Percentiles rank a stretch among this genome's conserved stretches.
Evolutionary conservation across 2,329 filamentous ascomycete species (phyloP).

Genomic region (Pseudocercospora musae): DNA sequence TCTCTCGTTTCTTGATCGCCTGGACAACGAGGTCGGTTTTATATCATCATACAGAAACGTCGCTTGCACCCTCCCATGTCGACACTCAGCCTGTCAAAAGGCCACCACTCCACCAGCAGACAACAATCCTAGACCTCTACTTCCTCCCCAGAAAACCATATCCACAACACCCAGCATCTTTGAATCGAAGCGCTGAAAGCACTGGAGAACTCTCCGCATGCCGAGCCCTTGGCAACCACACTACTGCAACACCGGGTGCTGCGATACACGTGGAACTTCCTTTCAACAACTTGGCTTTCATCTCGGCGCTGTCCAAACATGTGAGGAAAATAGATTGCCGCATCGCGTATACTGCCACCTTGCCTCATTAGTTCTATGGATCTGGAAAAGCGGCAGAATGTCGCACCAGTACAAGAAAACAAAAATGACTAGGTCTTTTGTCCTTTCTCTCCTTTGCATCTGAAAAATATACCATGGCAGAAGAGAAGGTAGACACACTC

Average conservation of each 20-base stretch:
- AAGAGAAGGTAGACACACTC: slow-evolving; percentile 7
- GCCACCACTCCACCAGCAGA: not conserved
- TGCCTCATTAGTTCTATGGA: not conserved
- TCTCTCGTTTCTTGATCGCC: no score
- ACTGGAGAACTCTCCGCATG: slow-evolving; percentile 1
- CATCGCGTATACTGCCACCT: not conserved
- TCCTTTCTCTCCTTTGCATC: no score
- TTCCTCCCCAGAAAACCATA: not conserved
- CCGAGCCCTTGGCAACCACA: slow-evolving; percentile 2
- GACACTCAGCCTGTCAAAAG: not conserved
- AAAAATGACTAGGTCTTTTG: no score
- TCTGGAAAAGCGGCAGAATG: slow-evolving; percentile 3
- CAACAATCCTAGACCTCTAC: not conserved
- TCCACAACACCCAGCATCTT: not conserved
- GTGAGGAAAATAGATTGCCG: slow-evolving; percentile 4
- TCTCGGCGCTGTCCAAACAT: not conserved
- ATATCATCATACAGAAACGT: no score
- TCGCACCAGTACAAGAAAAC: not conserved
- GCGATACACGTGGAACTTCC: not conserved
- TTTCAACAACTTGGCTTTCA: not conserved
- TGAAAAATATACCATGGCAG: slow-evolving; percentile 7
- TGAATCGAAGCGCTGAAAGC: not conserved
- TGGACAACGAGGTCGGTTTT: no score
- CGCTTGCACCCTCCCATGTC: not conserved
- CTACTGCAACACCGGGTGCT: not conserved